Percentiles rank a stretch among this genome's conserved stretches.
Conservation (phyloP, 371 early-diverging fungal species). For the Rhizopus delemar region DNA sequence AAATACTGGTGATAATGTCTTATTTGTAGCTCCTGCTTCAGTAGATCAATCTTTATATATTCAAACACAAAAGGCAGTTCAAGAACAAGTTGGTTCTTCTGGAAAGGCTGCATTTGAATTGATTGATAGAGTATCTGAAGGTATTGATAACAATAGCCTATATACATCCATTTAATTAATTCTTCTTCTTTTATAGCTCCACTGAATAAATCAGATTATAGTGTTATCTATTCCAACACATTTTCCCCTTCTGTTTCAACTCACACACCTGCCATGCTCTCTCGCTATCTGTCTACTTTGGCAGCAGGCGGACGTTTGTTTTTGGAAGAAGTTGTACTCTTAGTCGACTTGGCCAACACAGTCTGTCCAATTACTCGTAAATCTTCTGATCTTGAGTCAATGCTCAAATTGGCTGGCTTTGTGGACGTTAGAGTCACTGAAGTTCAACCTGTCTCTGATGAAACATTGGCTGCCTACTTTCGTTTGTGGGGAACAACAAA, state of each 20-base stretch:
- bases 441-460: conserved; percentile 40
- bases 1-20: conserved; percentile 29
- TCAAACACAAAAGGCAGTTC: conserved; percentile 27
- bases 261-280: conserved; percentile 41
- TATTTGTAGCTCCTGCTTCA: conserved; percentile 42
- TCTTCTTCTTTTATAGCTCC: conserved; percentile 63
- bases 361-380: conserved; percentile 48
- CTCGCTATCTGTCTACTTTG: conserved; percentile 42
- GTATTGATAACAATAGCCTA: conserved; percentile 21
- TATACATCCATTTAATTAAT: conserved; percentile 65
- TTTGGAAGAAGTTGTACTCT: conserved; percentile 38
- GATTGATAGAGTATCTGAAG: conserved; percentile 49
- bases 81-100: conserved; percentile 47
- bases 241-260: conserved; percentile 37
- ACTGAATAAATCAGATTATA: conserved; percentile 33
- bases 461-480: conserved; percentile 46
- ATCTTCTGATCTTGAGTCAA: conserved; percentile 40
- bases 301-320: conserved; percentile 38
- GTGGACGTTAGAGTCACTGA: conserved; percentile 41
- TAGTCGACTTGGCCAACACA: conserved; percentile 34
- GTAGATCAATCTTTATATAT: conserved; percentile 36
- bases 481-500: conserved; percentile 46
- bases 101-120: conserved; percentile 45
- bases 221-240: conserved; percentile 41
- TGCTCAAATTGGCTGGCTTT: conserved; percentile 50